Base-by-base conservation (phyloP, 2,329 filamentous ascomycete species). In the Nannizziopsis arthrosporioides region DNA sequence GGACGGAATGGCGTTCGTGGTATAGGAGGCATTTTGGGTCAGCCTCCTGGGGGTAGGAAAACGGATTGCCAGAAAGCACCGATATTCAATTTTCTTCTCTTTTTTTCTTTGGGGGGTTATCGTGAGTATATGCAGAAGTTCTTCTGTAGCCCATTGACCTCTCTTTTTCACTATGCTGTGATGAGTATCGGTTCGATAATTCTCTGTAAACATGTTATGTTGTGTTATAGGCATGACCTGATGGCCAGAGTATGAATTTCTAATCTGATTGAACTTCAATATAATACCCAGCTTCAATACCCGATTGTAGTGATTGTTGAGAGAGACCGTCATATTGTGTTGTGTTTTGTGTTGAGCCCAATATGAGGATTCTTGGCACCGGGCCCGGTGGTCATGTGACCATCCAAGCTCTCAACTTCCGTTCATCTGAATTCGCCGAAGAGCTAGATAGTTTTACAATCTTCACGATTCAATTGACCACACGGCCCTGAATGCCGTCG, bases 61-160 rank as follows among this genome's bases (percentile, higher is more conserved):
- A 47, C 18, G 37, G 45, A 42, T 37, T 47, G 45, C 45, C 37
- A 42, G 31, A 47, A 32, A n/a, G 32, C 40, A 48, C n/a, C 7
- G 32, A 12, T 43, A 14, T 31, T 36, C 39, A 34, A 27, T 14
- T n/a, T 38, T 42, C 11, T 36, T 47, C 43, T 18, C 15, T 9
- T 18, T 30, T 12, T 43, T 43, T 48, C 17, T 11, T 14, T 48
- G 46, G 40, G 40, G 43, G 46, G 46, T 32, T 47, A 42, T 47
- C 43, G 40, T 43, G 39, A 38, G 11, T 34, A 27, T 31, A 30
- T 37, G 41, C 18, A 31, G n/a, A 6, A 27, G 38, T n/a, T 19
- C 39, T 38, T 44, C 38, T 48, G 38, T 37, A 40, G 39, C 32
- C 35, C 18, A 31, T 34, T 44, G 38, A 3, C 11, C 15, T 42